These are phyloP conservation scores for Metahyphopichia silvanorum DNA, from an alignment of 805 yeast genomes.

Conservation along the genomic window DNA sequence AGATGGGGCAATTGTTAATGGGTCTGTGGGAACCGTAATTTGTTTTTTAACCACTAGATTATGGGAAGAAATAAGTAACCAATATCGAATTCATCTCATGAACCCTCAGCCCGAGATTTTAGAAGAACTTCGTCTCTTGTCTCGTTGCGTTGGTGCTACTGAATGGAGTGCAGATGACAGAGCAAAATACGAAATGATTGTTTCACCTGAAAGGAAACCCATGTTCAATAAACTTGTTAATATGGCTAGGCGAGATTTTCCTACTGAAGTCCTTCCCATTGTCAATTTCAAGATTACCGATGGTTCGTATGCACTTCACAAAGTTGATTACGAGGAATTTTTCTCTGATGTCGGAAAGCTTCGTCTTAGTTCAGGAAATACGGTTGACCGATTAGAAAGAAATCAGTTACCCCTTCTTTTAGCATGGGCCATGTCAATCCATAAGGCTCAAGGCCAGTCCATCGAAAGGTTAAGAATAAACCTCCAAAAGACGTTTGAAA, in stretches of 20 bases:
- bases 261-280: constrained; percentile 35
- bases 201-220: constrained; percentile 22
- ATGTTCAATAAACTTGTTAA: constrained; percentile 16
- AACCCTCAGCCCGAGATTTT: constrained; percentile 16
- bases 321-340: constrained; percentile 34
- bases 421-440: constrained; percentile 84
- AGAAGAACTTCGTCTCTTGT: constrained; percentile 20
- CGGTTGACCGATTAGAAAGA: constrained; percentile 37
- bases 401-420: constrained; percentile 65
- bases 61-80: constrained; percentile 15
- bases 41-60: constrained; percentile 41
- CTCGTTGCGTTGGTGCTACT: constrained; percentile 19
- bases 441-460: constrained; percentile 85
- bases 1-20: constrained; percentile 79
- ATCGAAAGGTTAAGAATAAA: constrained; percentile 69
- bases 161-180: constrained; percentile 16
- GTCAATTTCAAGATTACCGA: constrained; percentile 41
- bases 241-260: constrained; percentile 18
- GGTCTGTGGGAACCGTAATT: constrained; percentile 78
- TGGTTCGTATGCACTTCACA: constrained; percentile 24
- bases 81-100: constrained; percentile 6
- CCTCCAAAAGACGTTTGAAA: constrained; percentile 63
- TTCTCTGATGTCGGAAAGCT: constrained; percentile 22
- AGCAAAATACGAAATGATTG: constrained; percentile 11
- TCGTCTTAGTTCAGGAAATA: constrained; percentile 30